A percentile compares a stretch with the other conserved stretches of the same genome.
These are phyloP conservation scores for Spiraea crenata DNA, from an alignment of 331 rosid species.

Conservation along the genomic window DNA sequence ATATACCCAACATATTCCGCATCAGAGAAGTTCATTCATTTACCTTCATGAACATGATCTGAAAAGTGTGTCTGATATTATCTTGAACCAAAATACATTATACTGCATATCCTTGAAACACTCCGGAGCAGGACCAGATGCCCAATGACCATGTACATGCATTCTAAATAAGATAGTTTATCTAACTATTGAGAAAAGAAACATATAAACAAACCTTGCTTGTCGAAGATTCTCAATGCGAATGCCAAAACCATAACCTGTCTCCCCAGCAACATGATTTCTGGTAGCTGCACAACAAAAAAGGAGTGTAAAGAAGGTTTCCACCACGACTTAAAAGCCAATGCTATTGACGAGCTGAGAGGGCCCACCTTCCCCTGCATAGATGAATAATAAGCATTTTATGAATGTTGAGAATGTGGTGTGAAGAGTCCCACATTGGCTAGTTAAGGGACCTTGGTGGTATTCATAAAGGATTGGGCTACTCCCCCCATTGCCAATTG, in stretches of 20 bases:
- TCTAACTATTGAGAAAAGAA: slow-evolving; percentile 1
- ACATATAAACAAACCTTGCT: slow-evolving; percentile 71
- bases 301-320: background rate
- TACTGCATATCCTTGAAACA: background rate
- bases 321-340: too few species aligned
- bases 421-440: too few species aligned
- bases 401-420: too few species aligned
- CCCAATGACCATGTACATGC: background rate
- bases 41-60: background rate
- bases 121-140: background rate
- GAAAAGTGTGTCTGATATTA: background rate
- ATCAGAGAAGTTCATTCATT: background rate
- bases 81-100: background rate
- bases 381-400: too few species aligned
- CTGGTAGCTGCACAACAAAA: slow-evolving; percentile 55
- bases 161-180: background rate
- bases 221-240: slow-evolving; percentile 85
- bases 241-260: slow-evolving; percentile 80
- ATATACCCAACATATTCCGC: too few species aligned
- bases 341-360: too few species aligned
- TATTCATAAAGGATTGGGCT: too few species aligned
- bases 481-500: too few species aligned
- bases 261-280: slow-evolving; percentile 52
- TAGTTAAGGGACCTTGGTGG: too few species aligned
- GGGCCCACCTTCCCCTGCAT: too few species aligned